Conservation (phyloP, 2,329 filamentous ascomycete species). For the Emericellopsis atlantica region DNA sequence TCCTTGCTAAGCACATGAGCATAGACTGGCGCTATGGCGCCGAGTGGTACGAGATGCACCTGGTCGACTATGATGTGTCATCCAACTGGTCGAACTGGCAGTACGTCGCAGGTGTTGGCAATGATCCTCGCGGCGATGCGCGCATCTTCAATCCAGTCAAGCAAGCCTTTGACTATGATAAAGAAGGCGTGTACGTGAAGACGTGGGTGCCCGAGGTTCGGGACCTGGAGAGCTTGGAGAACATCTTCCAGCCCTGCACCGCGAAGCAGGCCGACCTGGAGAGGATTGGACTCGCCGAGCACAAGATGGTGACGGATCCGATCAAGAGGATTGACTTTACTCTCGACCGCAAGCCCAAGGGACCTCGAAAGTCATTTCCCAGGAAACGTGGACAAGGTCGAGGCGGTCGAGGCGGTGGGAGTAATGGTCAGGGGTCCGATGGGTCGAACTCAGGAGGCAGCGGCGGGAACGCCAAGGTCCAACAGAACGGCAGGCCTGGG, state of each 20-base stretch:
- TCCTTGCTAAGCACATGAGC: constrained; percentile 57
- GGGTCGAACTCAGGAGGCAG: too few species aligned
- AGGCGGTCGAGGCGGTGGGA: constrained; percentile 8
- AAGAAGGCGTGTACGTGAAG: constrained; percentile 55
- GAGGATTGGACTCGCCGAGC: constrained; percentile 38
- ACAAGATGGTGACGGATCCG: constrained; percentile 56
- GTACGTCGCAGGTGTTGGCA: constrained; percentile 68
- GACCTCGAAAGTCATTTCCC: constrained; percentile 10
- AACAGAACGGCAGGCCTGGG: too few species aligned
- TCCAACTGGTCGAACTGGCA: constrained; percentile 80
- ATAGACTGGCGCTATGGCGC: constrained; percentile 74
- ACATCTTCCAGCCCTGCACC: constrained; percentile 62
- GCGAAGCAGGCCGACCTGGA: constrained; percentile 45
- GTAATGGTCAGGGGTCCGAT: not conserved
- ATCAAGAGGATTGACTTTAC: constrained; percentile 53
- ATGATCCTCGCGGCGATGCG: constrained; percentile 59
- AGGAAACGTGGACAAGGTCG: constrained; percentile 15
- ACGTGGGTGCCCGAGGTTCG: constrained; percentile 60
- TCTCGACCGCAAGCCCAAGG: constrained; percentile 35
- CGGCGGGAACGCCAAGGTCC: too few species aligned
- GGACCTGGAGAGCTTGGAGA: constrained; percentile 34
- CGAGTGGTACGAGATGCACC: constrained; percentile 68
- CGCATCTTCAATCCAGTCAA: constrained; percentile 76
- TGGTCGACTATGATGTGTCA: constrained; percentile 64
- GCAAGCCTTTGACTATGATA: constrained; percentile 67